Conservation (phyloP, 345 rosid species). For the Rubroshorea leprosula region DNA sequence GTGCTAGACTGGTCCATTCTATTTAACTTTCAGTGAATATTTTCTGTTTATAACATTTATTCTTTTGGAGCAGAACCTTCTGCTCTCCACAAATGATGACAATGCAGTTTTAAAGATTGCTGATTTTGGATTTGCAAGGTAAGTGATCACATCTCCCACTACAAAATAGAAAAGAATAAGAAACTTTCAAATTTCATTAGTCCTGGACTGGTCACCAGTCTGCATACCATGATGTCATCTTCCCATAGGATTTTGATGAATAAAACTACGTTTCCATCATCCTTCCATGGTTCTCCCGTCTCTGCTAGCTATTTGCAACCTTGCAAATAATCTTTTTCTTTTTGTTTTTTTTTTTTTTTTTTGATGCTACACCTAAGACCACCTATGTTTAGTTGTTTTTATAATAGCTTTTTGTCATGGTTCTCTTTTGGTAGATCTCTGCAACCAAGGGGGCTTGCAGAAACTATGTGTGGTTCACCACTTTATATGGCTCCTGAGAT, state of each 20-base stretch:
- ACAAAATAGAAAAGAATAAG: background rate
- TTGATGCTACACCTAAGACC: too few relatives aligned
- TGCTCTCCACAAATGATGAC: conserved; percentile 59
- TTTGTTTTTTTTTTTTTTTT: too few relatives aligned
- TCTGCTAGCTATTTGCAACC: too few relatives aligned
- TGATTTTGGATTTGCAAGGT: conserved; percentile 99
- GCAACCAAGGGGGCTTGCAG: conserved; percentile 92
- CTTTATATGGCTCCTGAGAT: conserved; percentile 99
- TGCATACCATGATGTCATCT: too few relatives aligned
- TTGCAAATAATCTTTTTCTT: too few relatives aligned
- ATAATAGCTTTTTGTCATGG: too few relatives aligned
- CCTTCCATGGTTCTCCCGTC: too few relatives aligned
- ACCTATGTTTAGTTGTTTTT: too few relatives aligned
- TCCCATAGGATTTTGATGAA: too few relatives aligned
- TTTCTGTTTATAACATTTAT: conserved; percentile 22
- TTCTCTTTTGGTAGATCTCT: conserved; percentile 55
- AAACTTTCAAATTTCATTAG: background rate
- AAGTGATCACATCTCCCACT: conserved; percentile 14
- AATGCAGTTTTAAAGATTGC: conserved; percentile 84
- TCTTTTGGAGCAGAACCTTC: conserved; percentile 78
- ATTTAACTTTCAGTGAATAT: conserved; percentile 9
- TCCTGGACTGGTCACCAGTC: too few relatives aligned
- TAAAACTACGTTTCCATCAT: too few relatives aligned
- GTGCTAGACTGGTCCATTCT: conserved; percentile 11
- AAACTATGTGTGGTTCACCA: conserved; percentile 97